Evolutionary conservation across 441 rosid species (phyloP), one percentile per base, ranked within the genome.

Genomic region (Theobroma grandiflorum): DNA sequence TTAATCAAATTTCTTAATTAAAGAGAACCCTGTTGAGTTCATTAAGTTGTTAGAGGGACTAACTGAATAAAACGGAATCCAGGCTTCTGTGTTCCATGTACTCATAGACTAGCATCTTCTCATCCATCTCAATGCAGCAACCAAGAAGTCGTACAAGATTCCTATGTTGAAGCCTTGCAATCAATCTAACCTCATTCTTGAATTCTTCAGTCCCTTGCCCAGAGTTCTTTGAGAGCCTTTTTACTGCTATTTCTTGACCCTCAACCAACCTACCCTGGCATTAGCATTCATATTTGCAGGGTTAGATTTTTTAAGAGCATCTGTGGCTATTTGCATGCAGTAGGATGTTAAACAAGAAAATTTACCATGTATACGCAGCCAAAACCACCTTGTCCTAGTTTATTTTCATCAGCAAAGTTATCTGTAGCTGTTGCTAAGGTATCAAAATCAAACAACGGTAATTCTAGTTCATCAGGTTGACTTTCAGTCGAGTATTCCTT

Each of bases 361-460:
- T n/a, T 82, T 89, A 94, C 96, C 97, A 87, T 90, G 85, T 94
- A 93, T 59, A 95, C 98, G 12, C 77, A 53, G 14, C 99, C 98
- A 57, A 94, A 95, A 47, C 96, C 98, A 20, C 98, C 97, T 79
- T 90, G 90, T 38, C 97, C 97, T 5, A 94, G 85, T 80, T 87
- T 91, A 76, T 89, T 89, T 42, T 86, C 76, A 1, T 83, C 84
- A 7, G 91, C 76, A 53, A 94, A 94, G 82, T 90, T 85, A 47
- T 86, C 26, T 0, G 97, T 94, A 31, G 95, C 95, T 2, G 62
- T 80, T 45, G 83, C 87, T 42, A 95, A 75, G 42, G 87, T 84
- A 20, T 70, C 83, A 78, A 93, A 90, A 80, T 91, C 91, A 77
- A 91, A 85, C 74, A 90, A 67, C 3, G 96, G 98, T 59, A 95